A percentile compares a stretch with the other conserved stretches of the same genome.
Conservation (phyloP, 768 basidiomycete species). For the Boletus subcaerulescens region DNA sequence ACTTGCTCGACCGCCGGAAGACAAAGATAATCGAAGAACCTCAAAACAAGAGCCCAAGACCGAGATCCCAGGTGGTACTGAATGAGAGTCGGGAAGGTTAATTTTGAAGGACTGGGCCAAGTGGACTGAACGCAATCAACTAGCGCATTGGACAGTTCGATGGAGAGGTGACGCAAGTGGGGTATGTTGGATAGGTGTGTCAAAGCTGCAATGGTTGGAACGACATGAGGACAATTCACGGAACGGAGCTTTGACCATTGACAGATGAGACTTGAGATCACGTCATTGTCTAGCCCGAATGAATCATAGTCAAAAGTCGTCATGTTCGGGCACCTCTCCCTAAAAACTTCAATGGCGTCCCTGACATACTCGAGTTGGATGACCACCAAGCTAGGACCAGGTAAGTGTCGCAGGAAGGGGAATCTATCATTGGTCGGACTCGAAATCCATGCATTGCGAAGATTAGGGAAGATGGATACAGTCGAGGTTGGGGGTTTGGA, state of each 20-base stretch:
- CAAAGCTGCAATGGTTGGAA: background rate
- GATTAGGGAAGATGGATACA: background rate
- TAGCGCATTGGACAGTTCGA: too few species aligned
- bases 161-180: too few species aligned
- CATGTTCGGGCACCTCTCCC: background rate
- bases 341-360: background rate
- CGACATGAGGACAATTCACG: background rate
- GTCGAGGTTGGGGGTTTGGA: background rate
- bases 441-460: background rate
- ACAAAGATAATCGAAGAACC: background rate
- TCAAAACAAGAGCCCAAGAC: background rate
- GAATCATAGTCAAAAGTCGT: background rate
- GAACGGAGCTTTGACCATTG: background rate
- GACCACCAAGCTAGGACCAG: background rate
- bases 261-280: background rate
- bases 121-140: too few species aligned
- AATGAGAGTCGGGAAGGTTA: background rate
- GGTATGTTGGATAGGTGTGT: too few species aligned
- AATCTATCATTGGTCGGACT: fast-evolving
- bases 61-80: background rate
- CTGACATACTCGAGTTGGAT: background rate
- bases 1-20: background rate
- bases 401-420: background rate
- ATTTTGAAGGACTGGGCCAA: too few species aligned
- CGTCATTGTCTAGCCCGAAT: background rate